Percentiles rank a stretch among this genome's conserved stretches.
Conservation (phyloP, 768 basidiomycete species). For the Suillus bovinus region DNA sequence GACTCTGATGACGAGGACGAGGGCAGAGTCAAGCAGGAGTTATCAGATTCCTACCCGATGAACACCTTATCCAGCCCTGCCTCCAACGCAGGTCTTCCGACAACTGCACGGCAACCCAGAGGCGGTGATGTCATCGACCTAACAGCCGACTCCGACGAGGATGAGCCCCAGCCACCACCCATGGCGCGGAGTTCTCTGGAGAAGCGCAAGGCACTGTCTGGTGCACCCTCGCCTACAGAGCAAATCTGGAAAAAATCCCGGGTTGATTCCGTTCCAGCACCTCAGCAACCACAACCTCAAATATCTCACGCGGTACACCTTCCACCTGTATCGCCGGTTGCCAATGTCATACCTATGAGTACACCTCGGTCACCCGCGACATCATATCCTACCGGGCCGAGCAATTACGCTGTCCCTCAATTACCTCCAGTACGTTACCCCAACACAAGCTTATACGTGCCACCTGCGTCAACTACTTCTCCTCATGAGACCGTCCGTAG, state of each 20-base stretch:
- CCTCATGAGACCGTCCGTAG: constrained; percentile 24
- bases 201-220: constrained; percentile 62
- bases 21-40: constrained; percentile 70
- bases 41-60: constrained; percentile 61
- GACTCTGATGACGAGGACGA: constrained; percentile 70
- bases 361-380: constrained; percentile 12
- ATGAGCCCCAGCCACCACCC: constrained; percentile 39
- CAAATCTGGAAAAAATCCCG: constrained; percentile 75
- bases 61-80: constrained; percentile 42
- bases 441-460: constrained; percentile 17
- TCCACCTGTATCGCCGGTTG: constrained; percentile 28
- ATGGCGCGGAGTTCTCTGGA: constrained; percentile 32
- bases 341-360: constrained; percentile 1
- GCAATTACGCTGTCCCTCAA: constrained; percentile 23
- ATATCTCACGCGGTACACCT: constrained; percentile 14
- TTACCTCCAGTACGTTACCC: constrained; percentile 31
- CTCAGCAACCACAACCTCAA: constrained; percentile 11
- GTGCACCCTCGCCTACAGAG: constrained; percentile 55
- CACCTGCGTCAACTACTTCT: constrained; percentile 6
- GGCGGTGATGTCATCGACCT: constrained; percentile 75
- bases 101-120: constrained; percentile 33
- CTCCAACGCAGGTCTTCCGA: constrained; percentile 26
- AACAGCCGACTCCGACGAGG: constrained; percentile 79
- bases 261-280: constrained; percentile 24
- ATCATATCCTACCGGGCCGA: constrained; percentile 16